Percentiles rank a stretch among this genome's conserved stretches.
phyloP scores from a whole-genome alignment of 2,329 filamentous ascomycete genomes.

The Aspergillus novoparasiticus region DNA sequence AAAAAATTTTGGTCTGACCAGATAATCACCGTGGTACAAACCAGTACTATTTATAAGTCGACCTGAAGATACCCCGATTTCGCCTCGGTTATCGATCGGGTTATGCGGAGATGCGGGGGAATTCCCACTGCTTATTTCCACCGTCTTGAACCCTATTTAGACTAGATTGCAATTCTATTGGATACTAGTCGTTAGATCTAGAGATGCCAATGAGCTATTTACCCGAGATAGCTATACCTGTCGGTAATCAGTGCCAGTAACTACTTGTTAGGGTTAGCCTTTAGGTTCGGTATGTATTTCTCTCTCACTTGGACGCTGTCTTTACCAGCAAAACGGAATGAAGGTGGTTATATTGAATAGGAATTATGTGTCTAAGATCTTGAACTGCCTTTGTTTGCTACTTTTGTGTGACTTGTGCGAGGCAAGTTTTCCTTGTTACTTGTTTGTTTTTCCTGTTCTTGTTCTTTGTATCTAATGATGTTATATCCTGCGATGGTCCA shows the following conservation, averaged over 20 bases:
- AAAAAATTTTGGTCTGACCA: neutral
- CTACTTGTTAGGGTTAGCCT: no score
- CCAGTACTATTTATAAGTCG: neutral
- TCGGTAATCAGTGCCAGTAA: neutral
- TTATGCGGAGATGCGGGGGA: neutral
- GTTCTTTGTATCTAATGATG: neutral
- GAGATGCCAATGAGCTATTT: neutral
- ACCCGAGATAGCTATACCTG: neutral
- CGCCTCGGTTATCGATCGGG: neutral
- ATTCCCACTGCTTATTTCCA: neutral
- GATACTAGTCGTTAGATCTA: neutral
- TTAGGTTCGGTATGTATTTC: no score
- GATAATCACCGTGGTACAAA: no score
- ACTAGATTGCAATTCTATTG: neutral
- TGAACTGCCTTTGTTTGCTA: rapidly evolving
- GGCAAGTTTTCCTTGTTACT: neutral
- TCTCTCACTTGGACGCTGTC: no score
- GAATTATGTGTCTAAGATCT: no score
- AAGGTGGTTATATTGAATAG: no score
- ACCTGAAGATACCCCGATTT: neutral
- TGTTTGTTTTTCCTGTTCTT: neutral
- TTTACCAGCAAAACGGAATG: no score
- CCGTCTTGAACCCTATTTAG: neutral
- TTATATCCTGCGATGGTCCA: neutral
- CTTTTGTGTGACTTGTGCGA: rapidly evolving